A percentile compares a stretch with the other conserved stretches of the same genome.
Evolutionary conservation across 495 filamentous ascomycete species (phyloP).

Genomic region (Lasiosphaeria ovina): DNA sequence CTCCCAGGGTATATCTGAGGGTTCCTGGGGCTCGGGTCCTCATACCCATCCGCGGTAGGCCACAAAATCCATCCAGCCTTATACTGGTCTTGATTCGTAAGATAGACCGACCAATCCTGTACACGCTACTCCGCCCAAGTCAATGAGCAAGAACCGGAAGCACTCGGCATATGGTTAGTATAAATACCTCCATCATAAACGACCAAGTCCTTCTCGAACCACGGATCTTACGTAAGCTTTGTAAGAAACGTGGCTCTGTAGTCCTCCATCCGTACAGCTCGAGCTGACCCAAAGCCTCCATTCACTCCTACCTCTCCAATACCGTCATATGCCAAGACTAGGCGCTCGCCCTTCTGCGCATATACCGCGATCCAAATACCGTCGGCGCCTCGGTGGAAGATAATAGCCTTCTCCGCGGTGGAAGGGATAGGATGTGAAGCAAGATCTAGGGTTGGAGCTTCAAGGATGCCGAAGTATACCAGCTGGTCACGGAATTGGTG

Average conservation of each 20-base stretch:
- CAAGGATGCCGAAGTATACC: background rate
- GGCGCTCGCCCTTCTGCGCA: background rate
- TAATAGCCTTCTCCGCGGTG: background rate
- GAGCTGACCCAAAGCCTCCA: background rate
- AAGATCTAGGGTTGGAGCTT: background rate
- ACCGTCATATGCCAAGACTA: background rate
- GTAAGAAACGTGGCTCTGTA: background rate
- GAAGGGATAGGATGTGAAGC: background rate
- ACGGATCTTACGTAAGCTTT: background rate
- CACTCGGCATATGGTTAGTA: background rate
- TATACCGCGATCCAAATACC: background rate
- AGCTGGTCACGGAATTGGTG: background rate
- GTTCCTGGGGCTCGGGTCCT: background rate
- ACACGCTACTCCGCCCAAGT: background rate
- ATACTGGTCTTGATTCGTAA: constrained; percentile 1
- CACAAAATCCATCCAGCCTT: background rate
- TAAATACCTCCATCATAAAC: background rate
- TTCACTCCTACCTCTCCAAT: background rate
- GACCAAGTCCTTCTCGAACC: background rate
- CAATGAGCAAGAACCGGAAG: background rate
- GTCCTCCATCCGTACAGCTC: background rate
- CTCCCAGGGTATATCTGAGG: background rate
- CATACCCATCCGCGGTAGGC: background rate
- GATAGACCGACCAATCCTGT: background rate
- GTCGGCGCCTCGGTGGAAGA: background rate